These are phyloP conservation scores for Yamadazyma mexicana DNA, from an alignment of 1,139 yeast species.

Conservation along the genomic window DNA sequence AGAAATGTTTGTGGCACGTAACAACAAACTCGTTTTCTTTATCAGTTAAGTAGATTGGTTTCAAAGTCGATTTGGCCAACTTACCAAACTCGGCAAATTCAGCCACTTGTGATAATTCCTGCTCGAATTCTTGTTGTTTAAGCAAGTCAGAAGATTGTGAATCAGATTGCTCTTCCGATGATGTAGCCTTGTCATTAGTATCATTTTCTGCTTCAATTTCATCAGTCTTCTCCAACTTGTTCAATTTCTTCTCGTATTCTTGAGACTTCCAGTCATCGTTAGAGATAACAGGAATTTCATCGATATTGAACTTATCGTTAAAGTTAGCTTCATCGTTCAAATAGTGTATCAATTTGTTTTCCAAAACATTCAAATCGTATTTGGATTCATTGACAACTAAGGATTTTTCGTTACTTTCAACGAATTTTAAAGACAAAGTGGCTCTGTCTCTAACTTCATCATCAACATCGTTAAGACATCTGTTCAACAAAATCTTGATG, in stretches of 20 bases:
- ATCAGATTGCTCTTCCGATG: conserved; percentile 12
- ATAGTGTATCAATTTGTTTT: conserved; percentile 72
- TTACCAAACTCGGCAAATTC: conserved; percentile 73
- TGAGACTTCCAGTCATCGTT: conserved; percentile 65
- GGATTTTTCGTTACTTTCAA: conserved; percentile 50
- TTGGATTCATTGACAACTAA: conserved; percentile 68
- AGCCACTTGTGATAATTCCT: conserved; percentile 64
- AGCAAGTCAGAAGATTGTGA: conserved; percentile 42
- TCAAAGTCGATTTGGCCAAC: conserved; percentile 66
- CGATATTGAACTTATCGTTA: conserved; percentile 66
- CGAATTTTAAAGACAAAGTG: conserved; percentile 73
- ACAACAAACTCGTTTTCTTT: conserved; percentile 93
- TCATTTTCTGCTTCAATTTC: conserved; percentile 14
- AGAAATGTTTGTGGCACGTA: conserved; percentile 78
- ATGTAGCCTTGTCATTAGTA: conserved; percentile 14
- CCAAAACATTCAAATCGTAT: conserved; percentile 76
- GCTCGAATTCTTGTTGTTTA: conserved; percentile 62
- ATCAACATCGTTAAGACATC: conserved; percentile 86
- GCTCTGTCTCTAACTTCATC: conserved; percentile 99
- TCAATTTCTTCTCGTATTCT: conserved; percentile 58
- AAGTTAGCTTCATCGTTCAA: conserved; percentile 63
- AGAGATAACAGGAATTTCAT: conserved; percentile 60
- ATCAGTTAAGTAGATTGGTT: conserved; percentile 75
- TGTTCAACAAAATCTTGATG: conserved; percentile 70
- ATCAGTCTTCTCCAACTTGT: conserved; percentile 40